Evolutionary conservation across 192 early-diverging fungal species (phyloP).

Genomic region (Coemansia erecta): DNA sequence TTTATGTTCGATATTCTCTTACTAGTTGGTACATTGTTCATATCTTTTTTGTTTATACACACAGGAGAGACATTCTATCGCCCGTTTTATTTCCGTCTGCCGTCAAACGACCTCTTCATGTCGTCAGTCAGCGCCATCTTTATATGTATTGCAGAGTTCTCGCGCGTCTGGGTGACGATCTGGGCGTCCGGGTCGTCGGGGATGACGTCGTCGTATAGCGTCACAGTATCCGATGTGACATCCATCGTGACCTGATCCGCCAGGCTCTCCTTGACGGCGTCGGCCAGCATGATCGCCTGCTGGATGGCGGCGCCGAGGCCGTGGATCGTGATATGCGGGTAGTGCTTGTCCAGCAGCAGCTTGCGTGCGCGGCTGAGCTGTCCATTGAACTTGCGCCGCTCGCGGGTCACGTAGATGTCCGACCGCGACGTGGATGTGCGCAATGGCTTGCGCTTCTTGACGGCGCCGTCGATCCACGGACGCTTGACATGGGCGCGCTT

Average conservation of each 20-base stretch:
- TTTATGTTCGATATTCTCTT: no score
- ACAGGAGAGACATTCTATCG: no score
- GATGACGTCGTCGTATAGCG: constrained; percentile 76
- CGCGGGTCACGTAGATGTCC: constrained; percentile 78
- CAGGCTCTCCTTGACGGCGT: constrained; percentile 59
- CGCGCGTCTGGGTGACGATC: constrained; percentile 56
- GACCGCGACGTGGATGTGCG: constrained; percentile 62
- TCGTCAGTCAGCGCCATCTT: constrained; percentile 42
- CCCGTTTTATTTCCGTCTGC: no score
- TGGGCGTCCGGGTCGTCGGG: constrained; percentile 63
- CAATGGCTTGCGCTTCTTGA: constrained; percentile 58
- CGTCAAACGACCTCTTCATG: not conserved
- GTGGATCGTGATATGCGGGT: constrained; percentile 66
- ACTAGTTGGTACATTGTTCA: no score
- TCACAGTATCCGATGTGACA: constrained; percentile 65
- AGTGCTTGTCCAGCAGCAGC: constrained; percentile 62
- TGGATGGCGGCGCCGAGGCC: constrained; percentile 76
- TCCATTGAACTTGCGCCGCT: constrained; percentile 58
- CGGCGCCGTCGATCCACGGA: constrained; percentile 2
- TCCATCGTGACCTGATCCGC: constrained; percentile 61
- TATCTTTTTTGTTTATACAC: no score
- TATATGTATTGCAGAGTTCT: constrained; percentile 73
- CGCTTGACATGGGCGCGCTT: not conserved
- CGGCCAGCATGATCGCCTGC: constrained; percentile 64
- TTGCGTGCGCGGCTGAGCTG: constrained; percentile 64